Conservation (phyloP, 352 stramenopile species). For the Phytophthora rubi region DNA sequence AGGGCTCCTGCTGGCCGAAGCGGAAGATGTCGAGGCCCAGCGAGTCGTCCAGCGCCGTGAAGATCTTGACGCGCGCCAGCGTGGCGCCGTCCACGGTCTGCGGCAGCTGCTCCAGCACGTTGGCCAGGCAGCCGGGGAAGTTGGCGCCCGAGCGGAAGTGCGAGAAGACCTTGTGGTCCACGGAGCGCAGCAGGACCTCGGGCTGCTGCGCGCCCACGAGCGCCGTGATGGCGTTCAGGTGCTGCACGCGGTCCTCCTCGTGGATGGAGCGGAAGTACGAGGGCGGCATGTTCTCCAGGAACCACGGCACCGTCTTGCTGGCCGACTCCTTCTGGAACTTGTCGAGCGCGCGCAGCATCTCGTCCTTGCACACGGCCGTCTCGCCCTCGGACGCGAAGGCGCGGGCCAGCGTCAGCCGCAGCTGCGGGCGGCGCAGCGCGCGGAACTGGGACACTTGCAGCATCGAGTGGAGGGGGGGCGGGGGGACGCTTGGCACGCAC, state of each 20-base stretch:
- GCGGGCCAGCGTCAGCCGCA: conserved; percentile 13
- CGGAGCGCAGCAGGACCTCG: conserved; percentile 83
- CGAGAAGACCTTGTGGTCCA: conserved; percentile 78
- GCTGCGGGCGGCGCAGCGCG: conserved; percentile 16
- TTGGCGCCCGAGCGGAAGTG: conserved; percentile 84
- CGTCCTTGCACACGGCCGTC: conserved; percentile 39
- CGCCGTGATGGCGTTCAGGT: conserved; percentile 89
- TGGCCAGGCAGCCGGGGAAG: conserved; percentile 74
- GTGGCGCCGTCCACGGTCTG: conserved; percentile 66
- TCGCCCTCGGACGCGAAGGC: conserved; percentile 38
- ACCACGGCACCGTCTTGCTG: conserved; percentile 84
- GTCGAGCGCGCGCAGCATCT: conserved; percentile 65
- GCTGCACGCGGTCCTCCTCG: conserved; percentile 84
- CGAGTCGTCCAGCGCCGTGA: conserved; percentile 86
- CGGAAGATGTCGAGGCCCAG: conserved; percentile 89
- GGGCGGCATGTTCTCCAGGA: conserved; percentile 89
- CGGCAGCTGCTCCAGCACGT: conserved; percentile 76
- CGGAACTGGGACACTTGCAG: conserved; percentile 29
- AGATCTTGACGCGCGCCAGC: conserved; percentile 90
- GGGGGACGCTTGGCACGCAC: conserved; percentile 10
- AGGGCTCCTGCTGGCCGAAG: conserved; percentile 80
- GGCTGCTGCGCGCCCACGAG: conserved; percentile 78
- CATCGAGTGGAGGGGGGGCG: not conserved
- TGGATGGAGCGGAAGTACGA: conserved; percentile 90
- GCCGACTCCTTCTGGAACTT: conserved; percentile 75